These are phyloP conservation scores for Symmetrospora coprosmae DNA, from an alignment of 768 basidiomycete species.

Conservation along the genomic window DNA sequence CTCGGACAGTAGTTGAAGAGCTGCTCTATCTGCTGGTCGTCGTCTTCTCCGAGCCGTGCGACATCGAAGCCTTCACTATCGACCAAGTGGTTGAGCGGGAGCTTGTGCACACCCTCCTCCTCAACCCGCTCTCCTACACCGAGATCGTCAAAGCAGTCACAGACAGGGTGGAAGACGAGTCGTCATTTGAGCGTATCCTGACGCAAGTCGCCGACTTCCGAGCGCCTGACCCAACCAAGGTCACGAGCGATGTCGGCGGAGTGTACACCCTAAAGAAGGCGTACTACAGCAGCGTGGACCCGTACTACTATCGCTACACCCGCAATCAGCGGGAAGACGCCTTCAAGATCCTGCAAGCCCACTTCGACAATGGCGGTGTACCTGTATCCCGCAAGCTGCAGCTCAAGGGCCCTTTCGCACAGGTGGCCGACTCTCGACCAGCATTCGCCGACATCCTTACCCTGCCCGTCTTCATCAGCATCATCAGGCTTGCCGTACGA, in stretches of 20 bases:
- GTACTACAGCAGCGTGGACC: slow-evolving; percentile 72
- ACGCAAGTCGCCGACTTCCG: slow-evolving; percentile 66
- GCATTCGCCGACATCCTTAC: slow-evolving; percentile 38
- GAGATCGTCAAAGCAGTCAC: slow-evolving; percentile 82
- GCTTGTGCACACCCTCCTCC: slow-evolving; percentile 75
- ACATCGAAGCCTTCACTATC: slow-evolving; percentile 54
- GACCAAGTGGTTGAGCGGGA: slow-evolving; percentile 58
- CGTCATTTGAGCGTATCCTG: slow-evolving; percentile 65
- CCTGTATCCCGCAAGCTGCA: slow-evolving; percentile 59
- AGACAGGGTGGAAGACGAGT: slow-evolving; percentile 71
- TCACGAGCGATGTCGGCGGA: slow-evolving; percentile 42
- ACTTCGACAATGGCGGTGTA: slow-evolving; percentile 54
- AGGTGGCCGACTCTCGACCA: slow-evolving; percentile 54
- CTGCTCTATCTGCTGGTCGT: slow-evolving; percentile 73
- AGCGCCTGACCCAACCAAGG: slow-evolving; percentile 46
- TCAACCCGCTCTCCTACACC: slow-evolving; percentile 74
- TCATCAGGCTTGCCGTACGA: slow-evolving; percentile 39
- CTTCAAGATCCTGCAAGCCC: slow-evolving; percentile 54
- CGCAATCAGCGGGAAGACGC: slow-evolving; percentile 87
- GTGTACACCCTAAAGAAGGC: slow-evolving; percentile 78
- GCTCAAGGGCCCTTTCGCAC: slow-evolving; percentile 46
- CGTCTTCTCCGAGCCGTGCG: slow-evolving; percentile 66
- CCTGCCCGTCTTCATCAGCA: neutral
- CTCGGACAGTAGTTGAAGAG: slow-evolving; percentile 80
- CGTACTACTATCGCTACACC: slow-evolving; percentile 90